Base-by-base conservation (phyloP, 441 rosid genomes). In the Euphorbia celastroides region DNA sequence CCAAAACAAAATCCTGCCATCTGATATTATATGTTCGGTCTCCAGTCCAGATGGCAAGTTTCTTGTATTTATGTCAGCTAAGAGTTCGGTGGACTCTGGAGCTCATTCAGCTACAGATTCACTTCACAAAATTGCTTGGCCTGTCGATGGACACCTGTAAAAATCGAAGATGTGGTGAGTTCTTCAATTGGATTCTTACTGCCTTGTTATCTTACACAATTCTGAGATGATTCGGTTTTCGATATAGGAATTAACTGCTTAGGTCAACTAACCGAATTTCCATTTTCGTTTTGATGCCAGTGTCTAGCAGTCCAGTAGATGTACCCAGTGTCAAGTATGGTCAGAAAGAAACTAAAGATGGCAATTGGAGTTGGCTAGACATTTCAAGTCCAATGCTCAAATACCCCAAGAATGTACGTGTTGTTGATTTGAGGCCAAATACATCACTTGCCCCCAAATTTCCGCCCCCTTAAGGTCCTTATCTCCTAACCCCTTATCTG, bases 121-220 rank as follows among this genome's bases (percentile, higher is more conserved):
- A 42, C 90, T 92, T 72, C 88, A 89, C 77, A 85, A 75, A 75
- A 83, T 94, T 68, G 88, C 81, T 44, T 94, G 99, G 99, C 86
- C 87, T 28, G 73, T 74, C 30, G 77, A 87, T 82, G 82, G 84
- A 72, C 78, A 84, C 69, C 77, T 56, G 64, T 72, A 63, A 78
- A 84, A 73, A 69, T 89, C 52, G 62, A 78, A 67, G 96, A 87
- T 70, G 94, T 92, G 88, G 99, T 89, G 71, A 80, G 88, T 62
- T 52, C 64, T 75, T 61, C 20, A 19, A 30, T 59, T 58, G 1
- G n/a, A n/a, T n/a, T n/a, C n/a, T n/a, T n/a, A n/a, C n/a, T n/a
- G n/a, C n/a, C n/a, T n/a, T n/a, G n/a, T n/a, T n/a, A n/a, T n/a
- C n/a, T n/a, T n/a, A n/a, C n/a, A n/a, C n/a, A n/a, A n/a, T n/a